Conservation (phyloP, 2,329 filamentous ascomycete genomes). For the Nannizziopsis barbatae region DNA sequence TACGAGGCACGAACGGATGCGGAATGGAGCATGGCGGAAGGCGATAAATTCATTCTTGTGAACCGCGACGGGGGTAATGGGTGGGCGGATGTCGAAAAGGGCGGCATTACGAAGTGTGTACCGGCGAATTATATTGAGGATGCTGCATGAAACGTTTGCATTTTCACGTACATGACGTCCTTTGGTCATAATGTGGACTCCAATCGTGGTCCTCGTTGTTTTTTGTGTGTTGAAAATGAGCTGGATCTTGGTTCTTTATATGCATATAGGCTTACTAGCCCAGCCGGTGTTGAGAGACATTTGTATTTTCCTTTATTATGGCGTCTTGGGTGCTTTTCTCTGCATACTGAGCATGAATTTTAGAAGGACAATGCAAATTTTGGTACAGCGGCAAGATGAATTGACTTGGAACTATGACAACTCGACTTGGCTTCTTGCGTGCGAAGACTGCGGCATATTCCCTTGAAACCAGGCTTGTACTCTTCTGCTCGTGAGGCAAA, state of each 20-base stretch:
- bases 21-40: slow-evolving; percentile 83
- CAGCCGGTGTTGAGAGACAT: slow-evolving; percentile 1
- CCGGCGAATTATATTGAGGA: slow-evolving; percentile 86
- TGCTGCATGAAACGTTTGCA: slow-evolving; percentile 1
- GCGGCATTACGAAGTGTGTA: slow-evolving; percentile 74
- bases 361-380: no score
- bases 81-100: slow-evolving; percentile 94
- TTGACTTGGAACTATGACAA: no score
- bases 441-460: no score
- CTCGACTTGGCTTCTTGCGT: no score
- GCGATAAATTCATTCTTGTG: slow-evolving; percentile 82
- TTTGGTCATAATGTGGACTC: no score
- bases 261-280: slow-evolving; percentile 2
- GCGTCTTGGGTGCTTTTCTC: not conserved
- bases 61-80: slow-evolving; percentile 83
- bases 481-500: no score
- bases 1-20: slow-evolving; percentile 75
- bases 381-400: no score
- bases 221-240: not conserved
- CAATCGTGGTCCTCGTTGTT: not conserved
- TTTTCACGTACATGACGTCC: no score
- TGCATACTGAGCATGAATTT: no score
- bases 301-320: not conserved
- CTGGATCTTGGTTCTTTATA: not conserved
- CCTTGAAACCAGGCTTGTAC: no score